Evolutionary conservation across 768 basidiomycete genomes (phyloP).

Genomic region (Agrocybe chaxingu): DNA sequence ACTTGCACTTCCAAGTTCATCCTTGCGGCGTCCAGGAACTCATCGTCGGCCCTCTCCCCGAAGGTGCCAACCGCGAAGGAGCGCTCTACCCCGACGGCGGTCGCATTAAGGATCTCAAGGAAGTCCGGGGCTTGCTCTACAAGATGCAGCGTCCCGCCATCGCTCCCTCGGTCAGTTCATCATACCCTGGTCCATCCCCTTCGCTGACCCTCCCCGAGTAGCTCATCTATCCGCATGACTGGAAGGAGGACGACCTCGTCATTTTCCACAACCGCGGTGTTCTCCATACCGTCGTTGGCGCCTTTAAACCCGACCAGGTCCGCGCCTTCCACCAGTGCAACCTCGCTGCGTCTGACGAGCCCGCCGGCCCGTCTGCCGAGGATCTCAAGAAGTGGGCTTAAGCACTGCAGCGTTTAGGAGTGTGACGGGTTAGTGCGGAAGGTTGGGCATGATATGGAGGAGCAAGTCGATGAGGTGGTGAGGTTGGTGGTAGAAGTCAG

Average conservation of each 20-base stretch:
- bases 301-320: constrained; percentile 64
- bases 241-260: constrained; percentile 72
- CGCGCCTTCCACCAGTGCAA: constrained; percentile 86
- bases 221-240: constrained; percentile 88
- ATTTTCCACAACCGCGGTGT: constrained; percentile 87
- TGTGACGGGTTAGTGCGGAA: no score
- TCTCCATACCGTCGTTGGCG: constrained; percentile 78
- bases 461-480: no score
- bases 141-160: constrained; percentile 89
- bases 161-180: constrained; percentile 58
- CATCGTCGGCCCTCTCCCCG: constrained; percentile 70
- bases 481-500: no score
- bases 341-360: constrained; percentile 76
- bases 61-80: constrained; percentile 49
- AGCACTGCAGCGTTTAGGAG: background rate
- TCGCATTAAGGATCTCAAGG: constrained; percentile 66
- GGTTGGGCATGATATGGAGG: no score
- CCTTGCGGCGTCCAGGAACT: constrained; percentile 72
- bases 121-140: constrained; percentile 75
- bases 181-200: background rate
- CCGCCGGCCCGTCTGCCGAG: constrained; percentile 61
- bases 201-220: constrained; percentile 18
- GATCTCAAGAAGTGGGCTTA: constrained; percentile 63
- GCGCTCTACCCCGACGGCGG: constrained; percentile 84
- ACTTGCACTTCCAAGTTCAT: constrained; percentile 87